Conservation (phyloP, 2,329 filamentous ascomycete genomes). For the Ceratocystis variospora region DNA sequence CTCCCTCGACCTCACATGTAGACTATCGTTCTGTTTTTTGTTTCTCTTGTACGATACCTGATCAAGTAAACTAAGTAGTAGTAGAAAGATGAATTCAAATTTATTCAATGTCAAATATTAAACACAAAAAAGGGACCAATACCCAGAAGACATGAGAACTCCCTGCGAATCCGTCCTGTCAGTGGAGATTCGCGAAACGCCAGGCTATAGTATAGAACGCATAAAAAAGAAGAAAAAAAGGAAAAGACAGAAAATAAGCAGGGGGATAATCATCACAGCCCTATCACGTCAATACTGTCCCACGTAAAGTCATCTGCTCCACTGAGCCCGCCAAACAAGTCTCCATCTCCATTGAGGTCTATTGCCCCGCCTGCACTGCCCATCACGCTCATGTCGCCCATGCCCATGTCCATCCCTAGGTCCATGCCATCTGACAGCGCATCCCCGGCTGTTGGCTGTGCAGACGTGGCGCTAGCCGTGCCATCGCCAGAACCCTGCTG, state of each 20-base stretch:
- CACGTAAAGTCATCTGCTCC: slow-evolving; percentile 17
- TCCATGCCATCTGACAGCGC: slow-evolving; percentile 26
- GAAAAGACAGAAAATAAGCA: background rate
- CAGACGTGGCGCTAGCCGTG: slow-evolving; percentile 31
- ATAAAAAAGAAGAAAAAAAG: background rate
- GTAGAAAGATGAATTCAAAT: background rate
- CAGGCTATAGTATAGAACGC: background rate
- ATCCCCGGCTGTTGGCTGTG: slow-evolving; percentile 26
- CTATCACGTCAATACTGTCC: slow-evolving; percentile 18
- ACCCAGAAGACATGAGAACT: background rate
- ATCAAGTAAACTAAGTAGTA: background rate
- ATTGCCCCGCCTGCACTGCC: background rate
- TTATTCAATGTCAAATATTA: background rate
- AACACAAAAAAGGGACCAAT: background rate
- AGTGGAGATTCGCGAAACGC: background rate
- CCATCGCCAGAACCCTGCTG: slow-evolving; percentile 17
- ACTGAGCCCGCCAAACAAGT: slow-evolving; percentile 16
- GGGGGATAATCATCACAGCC: background rate
- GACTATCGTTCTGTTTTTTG: background rate
- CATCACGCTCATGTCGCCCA: slow-evolving; percentile 14
- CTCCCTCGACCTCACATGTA: background rate
- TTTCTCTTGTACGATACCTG: background rate
- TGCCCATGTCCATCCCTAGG: slow-evolving; percentile 12
- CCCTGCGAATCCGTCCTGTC: background rate
- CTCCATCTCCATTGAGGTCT: slow-evolving; percentile 13